Percentiles rank a stretch among this genome's conserved stretches.
These are phyloP conservation scores for Nicotiana knightiana DNA, from an alignment of 257 asterid genomes.

Conservation along the genomic window DNA sequence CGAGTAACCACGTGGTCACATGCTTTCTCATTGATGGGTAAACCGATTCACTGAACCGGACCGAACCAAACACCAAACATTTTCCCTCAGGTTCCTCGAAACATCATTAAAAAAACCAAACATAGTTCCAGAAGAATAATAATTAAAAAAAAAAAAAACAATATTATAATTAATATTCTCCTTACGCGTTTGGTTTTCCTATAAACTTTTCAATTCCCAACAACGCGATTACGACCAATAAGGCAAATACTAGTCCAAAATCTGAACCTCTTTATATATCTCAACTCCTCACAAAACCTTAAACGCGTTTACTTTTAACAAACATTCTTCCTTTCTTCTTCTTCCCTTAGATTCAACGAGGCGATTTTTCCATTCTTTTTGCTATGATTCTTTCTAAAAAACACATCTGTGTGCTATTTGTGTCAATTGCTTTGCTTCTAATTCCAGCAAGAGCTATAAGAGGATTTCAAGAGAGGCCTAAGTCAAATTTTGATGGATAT, in stretches of 20 bases:
- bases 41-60: not conserved
- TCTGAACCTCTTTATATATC: not conserved
- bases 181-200: slow-evolving; percentile 10
- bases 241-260: not conserved
- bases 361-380: not conserved
- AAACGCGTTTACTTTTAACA: not conserved
- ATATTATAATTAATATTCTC: not conserved
- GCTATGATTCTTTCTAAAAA: not conserved
- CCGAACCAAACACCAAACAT: not conserved
- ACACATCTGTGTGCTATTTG: not conserved
- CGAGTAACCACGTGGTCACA: not conserved
- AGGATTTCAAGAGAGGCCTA: not conserved
- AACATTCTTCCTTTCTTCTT: not conserved
- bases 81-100: slow-evolving; percentile 4
- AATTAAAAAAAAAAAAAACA: not conserved
- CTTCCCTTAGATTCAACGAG: not conserved
- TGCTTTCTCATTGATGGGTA: not conserved
- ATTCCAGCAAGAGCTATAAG: slow-evolving; percentile 23
- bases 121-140: not conserved
- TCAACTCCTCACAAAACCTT: not conserved
- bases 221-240: slow-evolving; percentile 8
- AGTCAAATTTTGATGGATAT: not conserved
- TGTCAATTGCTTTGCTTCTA: slow-evolving; percentile 18
- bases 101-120: not conserved
- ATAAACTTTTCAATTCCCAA: not conserved